A percentile compares a stretch with the other conserved stretches of the same genome.
Evolutionary conservation across 805 yeast genomes (phyloP).

Genomic region (Candida patagonica): DNA sequence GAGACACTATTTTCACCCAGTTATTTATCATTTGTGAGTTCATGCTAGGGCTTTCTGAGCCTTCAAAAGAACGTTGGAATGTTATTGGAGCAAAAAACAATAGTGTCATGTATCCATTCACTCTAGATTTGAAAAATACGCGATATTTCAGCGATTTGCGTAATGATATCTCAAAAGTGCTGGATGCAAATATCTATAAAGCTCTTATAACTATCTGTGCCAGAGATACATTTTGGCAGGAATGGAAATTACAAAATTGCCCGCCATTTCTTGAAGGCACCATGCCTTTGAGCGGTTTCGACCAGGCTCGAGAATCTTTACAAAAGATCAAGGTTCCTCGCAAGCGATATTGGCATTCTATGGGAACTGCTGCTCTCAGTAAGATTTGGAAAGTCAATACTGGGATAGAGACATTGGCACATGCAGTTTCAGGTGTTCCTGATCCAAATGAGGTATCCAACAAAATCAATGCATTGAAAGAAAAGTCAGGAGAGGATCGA

Average conservation of each 20-base stretch:
- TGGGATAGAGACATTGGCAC: constrained; percentile 30
- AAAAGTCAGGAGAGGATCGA: constrained; percentile 1
- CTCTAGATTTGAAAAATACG: constrained; percentile 14
- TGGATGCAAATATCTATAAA: constrained; percentile 4
- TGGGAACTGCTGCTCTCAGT: constrained; percentile 27
- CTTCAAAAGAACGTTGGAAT: constrained; percentile 10
- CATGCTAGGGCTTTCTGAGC: constrained; percentile 15
- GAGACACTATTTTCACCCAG: constrained; percentile 24
- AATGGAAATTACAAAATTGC: constrained; percentile 26
- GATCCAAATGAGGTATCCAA: constrained; percentile 16
- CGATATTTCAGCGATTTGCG: constrained; percentile 12
- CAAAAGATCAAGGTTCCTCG: constrained; percentile 11
- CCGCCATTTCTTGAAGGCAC: constrained; percentile 21
- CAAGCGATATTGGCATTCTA: constrained; percentile 21
- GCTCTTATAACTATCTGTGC: constrained; percentile 14
- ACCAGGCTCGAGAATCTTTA: constrained; percentile 8
- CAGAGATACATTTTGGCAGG: constrained; percentile 26
- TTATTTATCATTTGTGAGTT: constrained; percentile 23
- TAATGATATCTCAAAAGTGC: constrained; percentile 13
- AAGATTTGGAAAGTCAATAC: constrained; percentile 33
- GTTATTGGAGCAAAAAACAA: constrained; percentile 13
- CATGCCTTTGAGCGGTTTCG: constrained; percentile 4
- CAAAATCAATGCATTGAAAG: constrained; percentile 6
- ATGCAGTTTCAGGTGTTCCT: constrained; percentile 17
- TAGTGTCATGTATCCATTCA: constrained; percentile 17